Evolutionary conservation across 2,329 filamentous ascomycete species (phyloP).

Genomic region (Fusarium burgessii): DNA sequence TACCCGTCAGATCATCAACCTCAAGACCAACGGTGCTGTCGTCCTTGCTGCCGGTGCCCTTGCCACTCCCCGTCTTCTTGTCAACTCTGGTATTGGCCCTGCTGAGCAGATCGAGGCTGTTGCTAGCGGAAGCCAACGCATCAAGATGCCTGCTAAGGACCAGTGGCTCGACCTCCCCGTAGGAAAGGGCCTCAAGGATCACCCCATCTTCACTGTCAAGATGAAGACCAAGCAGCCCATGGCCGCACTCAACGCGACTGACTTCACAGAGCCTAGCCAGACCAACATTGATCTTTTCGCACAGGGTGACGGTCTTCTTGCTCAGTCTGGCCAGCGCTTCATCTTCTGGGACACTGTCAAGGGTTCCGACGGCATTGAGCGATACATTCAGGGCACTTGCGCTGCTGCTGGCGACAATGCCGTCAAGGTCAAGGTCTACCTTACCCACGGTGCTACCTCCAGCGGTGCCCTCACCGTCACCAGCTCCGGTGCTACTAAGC

Average conservation of each 20-base stretch:
- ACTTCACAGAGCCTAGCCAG: slow-evolving; percentile 45
- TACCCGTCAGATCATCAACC: slow-evolving; percentile 44
- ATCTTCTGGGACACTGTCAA: slow-evolving; percentile 61
- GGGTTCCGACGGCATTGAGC: slow-evolving; percentile 53
- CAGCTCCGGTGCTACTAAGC: slow-evolving; percentile 55
- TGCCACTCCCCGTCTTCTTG: slow-evolving; percentile 75
- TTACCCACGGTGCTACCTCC: slow-evolving; percentile 63
- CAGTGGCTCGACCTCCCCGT: slow-evolving; percentile 71
- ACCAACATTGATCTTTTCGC: slow-evolving; percentile 51
- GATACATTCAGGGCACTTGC: slow-evolving; percentile 60
- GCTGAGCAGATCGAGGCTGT: slow-evolving; percentile 68
- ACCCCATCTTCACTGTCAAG: slow-evolving; percentile 57
- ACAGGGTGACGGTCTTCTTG: slow-evolving; percentile 54
- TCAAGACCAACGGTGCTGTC: slow-evolving; percentile 55
- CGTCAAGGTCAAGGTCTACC: slow-evolving; percentile 62
- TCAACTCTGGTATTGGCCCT: slow-evolving; percentile 72
- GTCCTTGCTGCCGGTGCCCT: slow-evolving; percentile 77
- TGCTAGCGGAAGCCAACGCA: slow-evolving; percentile 61
- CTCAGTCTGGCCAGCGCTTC: slow-evolving; percentile 60
- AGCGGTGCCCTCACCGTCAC: slow-evolving; percentile 58
- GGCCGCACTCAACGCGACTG: slow-evolving; percentile 50
- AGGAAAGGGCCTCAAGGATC: slow-evolving; percentile 69
- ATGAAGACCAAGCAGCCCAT: slow-evolving; percentile 57
- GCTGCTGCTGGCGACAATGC: slow-evolving; percentile 56
- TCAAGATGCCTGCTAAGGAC: slow-evolving; percentile 61